Evolutionary conservation across 2,329 filamentous ascomycete genomes (phyloP).

Genomic region (Fusarium mangiferae): DNA sequence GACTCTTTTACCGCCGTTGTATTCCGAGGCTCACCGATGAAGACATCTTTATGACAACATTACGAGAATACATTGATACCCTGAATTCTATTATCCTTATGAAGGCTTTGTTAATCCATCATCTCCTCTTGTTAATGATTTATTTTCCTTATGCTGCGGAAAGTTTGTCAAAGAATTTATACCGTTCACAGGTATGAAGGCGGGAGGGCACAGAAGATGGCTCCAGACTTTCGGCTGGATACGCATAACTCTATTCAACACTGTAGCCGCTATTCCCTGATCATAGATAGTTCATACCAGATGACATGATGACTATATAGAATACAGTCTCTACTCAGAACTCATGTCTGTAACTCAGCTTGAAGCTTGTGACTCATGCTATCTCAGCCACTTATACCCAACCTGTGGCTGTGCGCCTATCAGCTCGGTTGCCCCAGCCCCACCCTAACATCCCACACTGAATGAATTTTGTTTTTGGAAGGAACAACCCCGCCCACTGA

Average conservation of each 20-base stretch:
- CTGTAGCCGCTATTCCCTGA: not conserved
- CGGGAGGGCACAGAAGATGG: not conserved
- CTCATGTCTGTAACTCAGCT: not conserved
- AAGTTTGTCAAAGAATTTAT: not conserved
- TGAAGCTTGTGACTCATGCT: not conserved
- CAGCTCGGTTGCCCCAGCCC: slow-evolving; percentile 53
- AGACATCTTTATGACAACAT: not conserved
- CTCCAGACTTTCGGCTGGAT: not conserved
- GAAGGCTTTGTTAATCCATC: not conserved
- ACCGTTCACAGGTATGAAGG: not conserved
- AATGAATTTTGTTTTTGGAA: slow-evolving; percentile 48
- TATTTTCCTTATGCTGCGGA: not conserved
- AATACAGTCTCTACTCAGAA: not conserved
- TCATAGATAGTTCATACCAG: not conserved
- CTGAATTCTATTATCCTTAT: no score
- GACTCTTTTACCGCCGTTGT: not conserved
- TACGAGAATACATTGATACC: no score
- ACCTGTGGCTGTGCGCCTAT: slow-evolving; percentile 26
- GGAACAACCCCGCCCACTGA: slow-evolving; percentile 53
- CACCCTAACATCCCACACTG: slow-evolving; percentile 51
- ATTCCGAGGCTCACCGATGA: not conserved
- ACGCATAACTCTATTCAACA: not conserved
- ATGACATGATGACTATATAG: not conserved
- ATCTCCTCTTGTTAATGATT: not conserved
- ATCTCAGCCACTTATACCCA: slow-evolving; percentile 15